phyloP scores from a whole-genome alignment of 1,284 basidiomycete genomes.

The Moesziomyces aphidis region DNA sequence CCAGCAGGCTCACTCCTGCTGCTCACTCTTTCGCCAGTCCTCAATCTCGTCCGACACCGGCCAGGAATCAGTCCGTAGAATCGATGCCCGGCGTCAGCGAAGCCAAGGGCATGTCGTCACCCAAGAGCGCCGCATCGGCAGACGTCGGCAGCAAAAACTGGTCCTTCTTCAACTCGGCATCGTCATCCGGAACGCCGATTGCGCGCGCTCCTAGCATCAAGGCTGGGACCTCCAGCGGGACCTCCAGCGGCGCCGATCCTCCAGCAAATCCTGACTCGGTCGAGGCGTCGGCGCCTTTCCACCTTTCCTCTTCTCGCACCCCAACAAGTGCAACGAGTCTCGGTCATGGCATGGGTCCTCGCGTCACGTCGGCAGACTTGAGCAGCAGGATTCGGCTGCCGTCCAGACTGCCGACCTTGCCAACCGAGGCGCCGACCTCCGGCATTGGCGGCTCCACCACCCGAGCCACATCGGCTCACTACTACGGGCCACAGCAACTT shows the following conservation, averaged over 20 bases:
- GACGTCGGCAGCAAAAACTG: conserved; percentile 45
- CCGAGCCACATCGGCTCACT: conserved; percentile 29
- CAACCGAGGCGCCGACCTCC: conserved; percentile 12
- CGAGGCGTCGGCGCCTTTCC: conserved; percentile 11
- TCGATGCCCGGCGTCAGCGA: conserved; percentile 14
- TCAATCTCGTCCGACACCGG: conserved; percentile 1
- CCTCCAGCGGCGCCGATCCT: conserved; percentile 3
- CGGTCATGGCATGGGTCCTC: conserved; percentile 15
- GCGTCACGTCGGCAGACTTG: conserved; percentile 25
- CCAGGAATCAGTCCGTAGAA: conserved; percentile 11
- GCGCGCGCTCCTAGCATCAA: conserved; percentile 43
- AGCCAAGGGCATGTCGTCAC: conserved; percentile 6
- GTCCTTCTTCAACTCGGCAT: conserved; percentile 53
- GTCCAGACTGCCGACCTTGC: conserved; percentile 28
- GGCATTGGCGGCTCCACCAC: conserved; percentile 8
- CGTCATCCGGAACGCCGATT: conserved; percentile 17
- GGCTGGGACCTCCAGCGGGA: too few relatives aligned
- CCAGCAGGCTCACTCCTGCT: conserved; percentile 5
- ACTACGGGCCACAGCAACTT: conserved; percentile 12
- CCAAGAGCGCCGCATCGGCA: conserved; percentile 2
- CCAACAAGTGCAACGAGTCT: conserved; percentile 3
- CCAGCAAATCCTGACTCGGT: conserved; percentile 9
- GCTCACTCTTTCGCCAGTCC: conserved; percentile 2
- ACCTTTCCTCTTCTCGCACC: conserved; percentile 3
- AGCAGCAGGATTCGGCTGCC: conserved; percentile 24